Evolutionary conservation across 768 basidiomycete genomes (phyloP), one percentile per base, ranked within the genome.

Genomic region (Mycena galericulata): DNA sequence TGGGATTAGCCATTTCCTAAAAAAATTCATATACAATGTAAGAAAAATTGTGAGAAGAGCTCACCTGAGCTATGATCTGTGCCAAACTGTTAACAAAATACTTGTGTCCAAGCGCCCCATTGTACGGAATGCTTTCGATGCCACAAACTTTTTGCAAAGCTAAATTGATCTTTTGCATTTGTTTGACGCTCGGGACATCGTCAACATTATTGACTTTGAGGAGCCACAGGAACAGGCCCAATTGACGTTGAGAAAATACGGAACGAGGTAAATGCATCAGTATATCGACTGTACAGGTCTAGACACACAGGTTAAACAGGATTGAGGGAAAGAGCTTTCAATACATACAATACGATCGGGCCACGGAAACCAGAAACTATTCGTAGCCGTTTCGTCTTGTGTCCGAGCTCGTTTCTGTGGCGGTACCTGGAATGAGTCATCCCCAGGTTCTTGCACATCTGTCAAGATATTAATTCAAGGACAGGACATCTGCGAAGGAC

Each of bases 1-100:
- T 26, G 0, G 81, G 81, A 60, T 84, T 84, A 4, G 78, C 70
- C 74, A 81, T 79, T 74, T 83, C 83, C 81, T 82, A 46, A 38
- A 55, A 41, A 20, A 11, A 22, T 22, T 22, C 24, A 2, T 22
- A 6, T 7, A 5, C 3, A 45, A 22, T 22, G 6, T 4, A 22
- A 32, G 47, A 50, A 46, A n/a, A 32, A 61, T n/a, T 17, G 6
- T 24, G 20, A 30, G 41, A 41, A 51, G n/a, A 24, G 78, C 79
- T n/a, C n/a, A n/a, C n/a, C 74, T 80, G 81, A 1, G 75, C 72
- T 34, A 81, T 74, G 26, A 82, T 77, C 20, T 76, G 60, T 0
- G 72, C 30, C 7, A 83, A 45, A 24, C 60, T 69, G 58, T 82
- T 83, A 5, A 79, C 74, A 69, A 75, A 76, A 51, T 79, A 81